Evolutionary conservation across 2,329 filamentous ascomycete species (phyloP).

Genomic region (Ceratocystis huliohia): DNA sequence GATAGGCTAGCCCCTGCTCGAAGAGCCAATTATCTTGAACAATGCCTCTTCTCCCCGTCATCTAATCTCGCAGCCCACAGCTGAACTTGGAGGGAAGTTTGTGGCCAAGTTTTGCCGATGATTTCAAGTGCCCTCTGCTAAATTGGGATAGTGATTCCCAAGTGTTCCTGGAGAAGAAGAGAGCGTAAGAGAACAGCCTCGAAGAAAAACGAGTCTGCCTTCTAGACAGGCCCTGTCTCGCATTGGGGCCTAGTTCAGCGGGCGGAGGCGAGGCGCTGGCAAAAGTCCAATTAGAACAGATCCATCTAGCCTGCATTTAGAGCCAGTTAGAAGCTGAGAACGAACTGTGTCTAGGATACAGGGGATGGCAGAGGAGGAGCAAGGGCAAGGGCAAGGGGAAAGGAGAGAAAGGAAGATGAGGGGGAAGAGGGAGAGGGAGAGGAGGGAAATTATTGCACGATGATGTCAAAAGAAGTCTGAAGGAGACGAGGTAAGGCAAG

Average conservation of each 20-base stretch:
- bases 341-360: neutral
- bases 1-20: too few relatives aligned
- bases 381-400: neutral
- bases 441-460: neutral
- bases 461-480: neutral
- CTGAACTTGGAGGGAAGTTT: too few relatives aligned
- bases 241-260: neutral
- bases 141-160: neutral
- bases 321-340: conserved; percentile 1
- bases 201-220: too few relatives aligned
- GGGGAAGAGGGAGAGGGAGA: neutral
- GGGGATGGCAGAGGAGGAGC: neutral
- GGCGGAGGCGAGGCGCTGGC: neutral
- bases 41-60: too few relatives aligned
- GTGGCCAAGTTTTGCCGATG: neutral
- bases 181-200: neutral
- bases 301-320: neutral
- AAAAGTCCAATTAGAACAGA: neutral
- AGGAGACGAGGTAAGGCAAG: neutral
- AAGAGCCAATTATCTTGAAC: too few relatives aligned
- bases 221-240: neutral
- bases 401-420: neutral
- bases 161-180: neutral
- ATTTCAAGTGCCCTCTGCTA: neutral
- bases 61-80: too few relatives aligned